Evolutionary conservation across 805 yeast species (phyloP).

Genomic region (Saccharomycopsis selenospora): DNA sequence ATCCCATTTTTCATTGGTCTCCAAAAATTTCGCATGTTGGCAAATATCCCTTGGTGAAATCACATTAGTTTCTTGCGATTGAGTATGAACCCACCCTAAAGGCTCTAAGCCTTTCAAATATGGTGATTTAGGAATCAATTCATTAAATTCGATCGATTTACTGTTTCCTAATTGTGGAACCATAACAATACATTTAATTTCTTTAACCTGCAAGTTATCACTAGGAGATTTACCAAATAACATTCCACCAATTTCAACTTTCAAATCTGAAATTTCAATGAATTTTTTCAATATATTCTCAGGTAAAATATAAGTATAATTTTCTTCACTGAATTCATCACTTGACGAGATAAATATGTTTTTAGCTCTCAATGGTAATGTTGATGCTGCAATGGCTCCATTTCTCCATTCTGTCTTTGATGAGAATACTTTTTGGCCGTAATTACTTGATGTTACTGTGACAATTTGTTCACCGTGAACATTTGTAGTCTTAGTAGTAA

Average conservation of each 20-base stretch:
- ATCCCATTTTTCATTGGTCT: slow-evolving; percentile 33
- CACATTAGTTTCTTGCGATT: slow-evolving; percentile 52
- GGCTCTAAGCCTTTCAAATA: slow-evolving; percentile 57
- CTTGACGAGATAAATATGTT: slow-evolving; percentile 68
- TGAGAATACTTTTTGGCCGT: slow-evolving; percentile 76
- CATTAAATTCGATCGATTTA: slow-evolving; percentile 57
- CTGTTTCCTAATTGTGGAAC: slow-evolving; percentile 84
- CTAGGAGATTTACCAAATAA: slow-evolving; percentile 73
- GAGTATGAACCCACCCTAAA: slow-evolving; percentile 94
- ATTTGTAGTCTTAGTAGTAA: slow-evolving; percentile 75
- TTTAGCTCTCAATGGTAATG: slow-evolving; percentile 65
- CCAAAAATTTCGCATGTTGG: slow-evolving; percentile 39
- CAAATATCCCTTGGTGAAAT: slow-evolving; percentile 69
- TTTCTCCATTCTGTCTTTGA: slow-evolving; percentile 89
- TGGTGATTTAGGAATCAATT: slow-evolving; percentile 33
- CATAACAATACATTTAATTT: slow-evolving; percentile 63
- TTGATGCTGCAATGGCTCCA: slow-evolving; percentile 72
- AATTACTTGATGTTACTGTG: slow-evolving; percentile 84
- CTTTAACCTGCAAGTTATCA: slow-evolving; percentile 69
- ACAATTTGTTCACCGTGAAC: slow-evolving; percentile 96
- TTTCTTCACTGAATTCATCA: slow-evolving; percentile 48
- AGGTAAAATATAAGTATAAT: slow-evolving; percentile 71
- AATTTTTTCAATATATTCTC: slow-evolving; percentile 71
- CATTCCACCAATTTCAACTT: slow-evolving; percentile 76
- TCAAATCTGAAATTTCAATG: slow-evolving; percentile 70